Evolutionary conservation across 805 yeast species (phyloP).

Genomic region (Ogataea nakhonphanomensis): DNA sequence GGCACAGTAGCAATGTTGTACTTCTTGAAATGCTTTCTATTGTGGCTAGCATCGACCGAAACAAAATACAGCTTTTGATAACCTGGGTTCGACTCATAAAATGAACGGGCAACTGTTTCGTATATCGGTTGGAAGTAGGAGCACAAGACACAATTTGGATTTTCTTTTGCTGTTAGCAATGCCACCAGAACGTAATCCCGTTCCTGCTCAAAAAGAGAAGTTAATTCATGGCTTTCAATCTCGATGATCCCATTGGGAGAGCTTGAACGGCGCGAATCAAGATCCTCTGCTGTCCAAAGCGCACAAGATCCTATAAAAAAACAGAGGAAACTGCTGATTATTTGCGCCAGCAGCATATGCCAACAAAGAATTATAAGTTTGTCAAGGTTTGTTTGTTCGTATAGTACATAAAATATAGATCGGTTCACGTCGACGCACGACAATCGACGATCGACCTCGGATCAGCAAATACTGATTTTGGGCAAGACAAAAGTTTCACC

Average conservation of each 20-base stretch:
- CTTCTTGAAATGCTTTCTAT: constrained; percentile 38
- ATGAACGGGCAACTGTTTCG: constrained; percentile 40
- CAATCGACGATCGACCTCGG: constrained; percentile 2
- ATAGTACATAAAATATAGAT: background rate
- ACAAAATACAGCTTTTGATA: constrained; percentile 43
- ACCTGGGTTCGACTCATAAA: constrained; percentile 41
- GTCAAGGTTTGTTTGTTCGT: background rate
- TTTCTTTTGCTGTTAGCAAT: constrained; percentile 42
- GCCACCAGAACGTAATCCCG: constrained; percentile 51
- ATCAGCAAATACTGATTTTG: constrained; percentile 10
- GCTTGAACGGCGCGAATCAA: constrained; percentile 12
- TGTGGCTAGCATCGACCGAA: constrained; percentile 48
- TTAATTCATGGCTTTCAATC: constrained; percentile 40
- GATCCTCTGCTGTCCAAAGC: constrained; percentile 17
- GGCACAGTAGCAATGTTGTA: constrained; percentile 54
- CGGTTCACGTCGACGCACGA: background rate
- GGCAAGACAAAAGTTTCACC: constrained; percentile 20
- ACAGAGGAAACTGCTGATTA: background rate
- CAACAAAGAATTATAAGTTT: background rate
- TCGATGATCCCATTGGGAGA: constrained; percentile 38
- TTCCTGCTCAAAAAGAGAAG: constrained; percentile 40
- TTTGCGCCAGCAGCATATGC: too few species aligned
- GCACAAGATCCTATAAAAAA: constrained; percentile 5
- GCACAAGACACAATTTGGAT: constrained; percentile 49
- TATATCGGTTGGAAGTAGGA: constrained; percentile 39